These are phyloP conservation scores for Pseudozyma tsukubaensis DNA, from an alignment of 1,284 basidiomycete genomes.

Conservation along the genomic window DNA sequence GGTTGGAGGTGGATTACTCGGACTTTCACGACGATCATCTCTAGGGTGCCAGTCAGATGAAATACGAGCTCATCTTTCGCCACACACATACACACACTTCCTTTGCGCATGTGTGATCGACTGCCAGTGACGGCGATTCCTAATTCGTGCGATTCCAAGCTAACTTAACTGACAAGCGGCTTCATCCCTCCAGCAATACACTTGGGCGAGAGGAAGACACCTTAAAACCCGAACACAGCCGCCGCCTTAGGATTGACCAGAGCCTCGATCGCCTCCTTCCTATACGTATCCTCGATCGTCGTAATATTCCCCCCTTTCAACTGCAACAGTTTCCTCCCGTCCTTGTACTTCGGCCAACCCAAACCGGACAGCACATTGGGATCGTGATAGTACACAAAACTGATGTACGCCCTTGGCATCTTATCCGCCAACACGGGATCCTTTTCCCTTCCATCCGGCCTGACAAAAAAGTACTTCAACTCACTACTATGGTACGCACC, in stretches of 20 bases:
- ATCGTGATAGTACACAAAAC: conserved; percentile 35
- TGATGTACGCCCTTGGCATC: conserved; percentile 35
- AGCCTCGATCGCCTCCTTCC: conserved; percentile 43
- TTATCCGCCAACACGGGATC: conserved; percentile 24
- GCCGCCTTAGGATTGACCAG: conserved; percentile 24
- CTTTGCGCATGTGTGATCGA: neutral
- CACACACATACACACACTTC: neutral
- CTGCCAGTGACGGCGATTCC: too few relatives aligned
- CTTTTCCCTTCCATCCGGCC: conserved; percentile 25
- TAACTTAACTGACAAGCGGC: too few relatives aligned
- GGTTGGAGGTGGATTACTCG: conserved; percentile 51
- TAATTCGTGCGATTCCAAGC: too few relatives aligned
- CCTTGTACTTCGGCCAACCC: conserved; percentile 28
- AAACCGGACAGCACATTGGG: conserved; percentile 23
- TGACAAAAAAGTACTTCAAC: conserved; percentile 30
- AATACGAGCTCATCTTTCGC: too few relatives aligned
- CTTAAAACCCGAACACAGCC: conserved; percentile 32
- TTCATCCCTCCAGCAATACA: neutral
- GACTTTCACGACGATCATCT: conserved; percentile 42
- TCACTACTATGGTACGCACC: conserved; percentile 35
- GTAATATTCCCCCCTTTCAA: conserved; percentile 42
- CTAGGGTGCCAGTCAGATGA: too few relatives aligned
- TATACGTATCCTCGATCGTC: conserved; percentile 31
- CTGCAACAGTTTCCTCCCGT: conserved; percentile 27
- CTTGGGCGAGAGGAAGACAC: neutral